A percentile compares a stretch with the other conserved stretches of the same genome.
Conservation (phyloP, 352 stramenopile species). For the Phytophthora crassamura region DNA sequence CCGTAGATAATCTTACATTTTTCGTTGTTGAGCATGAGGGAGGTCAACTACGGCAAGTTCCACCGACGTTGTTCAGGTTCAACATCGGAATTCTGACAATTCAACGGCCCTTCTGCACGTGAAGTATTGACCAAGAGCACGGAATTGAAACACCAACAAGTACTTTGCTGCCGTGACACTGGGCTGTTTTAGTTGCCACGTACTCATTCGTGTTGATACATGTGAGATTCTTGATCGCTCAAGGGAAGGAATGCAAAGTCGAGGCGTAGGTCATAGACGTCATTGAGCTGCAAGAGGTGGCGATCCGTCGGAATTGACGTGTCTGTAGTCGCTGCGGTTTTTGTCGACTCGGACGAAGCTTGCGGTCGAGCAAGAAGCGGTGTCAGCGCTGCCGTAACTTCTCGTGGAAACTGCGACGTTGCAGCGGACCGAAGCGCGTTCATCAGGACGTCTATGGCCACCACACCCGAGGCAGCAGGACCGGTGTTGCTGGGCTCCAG, state of each 20-base stretch:
- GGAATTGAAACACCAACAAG: too few relatives aligned
- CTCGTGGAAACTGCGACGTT: slow-evolving; percentile 22
- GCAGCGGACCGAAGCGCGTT: slow-evolving; percentile 22
- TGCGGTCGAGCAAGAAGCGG: slow-evolving; percentile 10
- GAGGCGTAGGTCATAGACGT: slow-evolving; percentile 24
- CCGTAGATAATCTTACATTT: too few relatives aligned
- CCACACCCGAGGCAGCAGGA: not conserved
- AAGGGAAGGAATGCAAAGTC: slow-evolving; percentile 12
- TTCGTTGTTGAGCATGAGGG: too few relatives aligned
- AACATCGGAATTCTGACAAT: too few relatives aligned
- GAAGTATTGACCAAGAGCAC: too few relatives aligned
- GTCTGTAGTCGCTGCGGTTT: not conserved
- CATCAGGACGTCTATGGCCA: slow-evolving; percentile 11
- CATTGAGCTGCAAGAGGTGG: slow-evolving; percentile 19
- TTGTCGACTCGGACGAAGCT: not conserved
- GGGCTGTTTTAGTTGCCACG: too few relatives aligned
- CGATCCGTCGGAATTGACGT: not conserved
- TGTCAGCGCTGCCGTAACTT: slow-evolving; percentile 10
- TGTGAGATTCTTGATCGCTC: too few relatives aligned
- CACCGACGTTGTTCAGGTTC: too few relatives aligned
- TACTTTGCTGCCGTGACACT: too few relatives aligned
- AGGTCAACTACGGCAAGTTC: too few relatives aligned
- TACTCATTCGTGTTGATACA: too few relatives aligned
- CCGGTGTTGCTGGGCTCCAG: slow-evolving; percentile 2
- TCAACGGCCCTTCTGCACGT: too few relatives aligned